phyloP scores from a whole-genome alignment of 2,329 filamentous ascomycete species.

The Plectosphaerella sp. region DNA sequence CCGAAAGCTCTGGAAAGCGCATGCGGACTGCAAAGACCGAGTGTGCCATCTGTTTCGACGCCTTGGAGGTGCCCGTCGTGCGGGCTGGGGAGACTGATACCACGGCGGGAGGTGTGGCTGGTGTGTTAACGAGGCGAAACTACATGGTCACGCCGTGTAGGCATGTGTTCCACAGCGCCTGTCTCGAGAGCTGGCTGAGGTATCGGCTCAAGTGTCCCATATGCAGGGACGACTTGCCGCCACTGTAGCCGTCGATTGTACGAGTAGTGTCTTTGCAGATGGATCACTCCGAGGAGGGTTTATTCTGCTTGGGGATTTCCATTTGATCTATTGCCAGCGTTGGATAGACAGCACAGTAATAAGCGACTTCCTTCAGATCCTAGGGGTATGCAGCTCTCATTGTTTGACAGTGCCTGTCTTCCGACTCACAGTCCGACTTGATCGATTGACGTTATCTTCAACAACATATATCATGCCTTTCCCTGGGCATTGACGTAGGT shows the following conservation, averaged over 20 bases:
- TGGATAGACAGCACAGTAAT: too few relatives aligned
- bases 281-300: too few relatives aligned
- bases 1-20: constrained; percentile 27
- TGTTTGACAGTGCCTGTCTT: too few relatives aligned
- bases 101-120: constrained; percentile 48
- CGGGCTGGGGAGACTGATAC: constrained; percentile 50
- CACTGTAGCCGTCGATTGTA: constrained; percentile 70
- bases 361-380: too few relatives aligned
- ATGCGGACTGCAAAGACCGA: constrained; percentile 51
- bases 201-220: constrained; percentile 92
- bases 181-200: constrained; percentile 94
- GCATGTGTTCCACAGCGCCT: constrained; percentile 90
- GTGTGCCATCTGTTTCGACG: constrained; percentile 92
- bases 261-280: constrained; percentile 38
- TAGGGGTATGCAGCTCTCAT: too few relatives aligned
- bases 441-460: too few relatives aligned
- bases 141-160: constrained; percentile 98
- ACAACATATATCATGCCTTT: too few relatives aligned
- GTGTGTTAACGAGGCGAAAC: constrained; percentile 70
- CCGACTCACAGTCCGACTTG: too few relatives aligned
- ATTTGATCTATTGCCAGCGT: too few relatives aligned
- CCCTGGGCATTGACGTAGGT: too few relatives aligned
- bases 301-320: too few relatives aligned
- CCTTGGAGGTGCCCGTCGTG: constrained; percentile 83
- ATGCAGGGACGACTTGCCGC: constrained; percentile 83